These are phyloP conservation scores for Thelephora aurantiotincta DNA, from an alignment of 768 basidiomycete genomes.

Conservation along the genomic window DNA sequence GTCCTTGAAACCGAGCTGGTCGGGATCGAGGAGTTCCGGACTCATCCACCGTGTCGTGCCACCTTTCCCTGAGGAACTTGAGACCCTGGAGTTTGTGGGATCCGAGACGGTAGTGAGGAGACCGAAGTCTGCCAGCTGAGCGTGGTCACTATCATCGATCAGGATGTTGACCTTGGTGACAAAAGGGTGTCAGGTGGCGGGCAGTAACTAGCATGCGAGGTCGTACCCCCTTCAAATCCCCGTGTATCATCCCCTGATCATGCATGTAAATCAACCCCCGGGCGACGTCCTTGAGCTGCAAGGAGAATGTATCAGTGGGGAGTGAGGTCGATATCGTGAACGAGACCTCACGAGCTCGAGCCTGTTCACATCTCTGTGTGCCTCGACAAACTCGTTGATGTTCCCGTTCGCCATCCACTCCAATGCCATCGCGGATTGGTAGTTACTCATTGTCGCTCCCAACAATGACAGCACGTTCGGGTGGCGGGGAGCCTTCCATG, in stretches of 20 bases:
- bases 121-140: not conserved
- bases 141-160: not conserved
- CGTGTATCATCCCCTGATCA: not conserved
- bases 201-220: not conserved
- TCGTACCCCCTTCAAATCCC: not conserved
- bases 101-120: not conserved
- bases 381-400: not conserved
- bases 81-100: not conserved
- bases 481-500: slow-evolving; percentile 60
- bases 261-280: not conserved
- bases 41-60: not conserved
- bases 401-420: not conserved
- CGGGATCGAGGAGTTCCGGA: not conserved
- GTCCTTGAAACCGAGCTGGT: not conserved
- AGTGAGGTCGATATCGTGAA: not conserved
- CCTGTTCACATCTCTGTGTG: not conserved
- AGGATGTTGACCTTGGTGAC: not conserved
- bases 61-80: not conserved
- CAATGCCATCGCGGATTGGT: not conserved
- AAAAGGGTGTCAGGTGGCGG: not conserved
- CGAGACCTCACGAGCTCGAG: not conserved
- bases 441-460: slow-evolving; percentile 39
- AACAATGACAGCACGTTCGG: slow-evolving; percentile 58
- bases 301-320: not conserved
- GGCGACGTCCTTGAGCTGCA: not conserved